Evolutionary conservation across 768 basidiomycete species (phyloP).

Genomic region (Auricularia heimuer): DNA sequence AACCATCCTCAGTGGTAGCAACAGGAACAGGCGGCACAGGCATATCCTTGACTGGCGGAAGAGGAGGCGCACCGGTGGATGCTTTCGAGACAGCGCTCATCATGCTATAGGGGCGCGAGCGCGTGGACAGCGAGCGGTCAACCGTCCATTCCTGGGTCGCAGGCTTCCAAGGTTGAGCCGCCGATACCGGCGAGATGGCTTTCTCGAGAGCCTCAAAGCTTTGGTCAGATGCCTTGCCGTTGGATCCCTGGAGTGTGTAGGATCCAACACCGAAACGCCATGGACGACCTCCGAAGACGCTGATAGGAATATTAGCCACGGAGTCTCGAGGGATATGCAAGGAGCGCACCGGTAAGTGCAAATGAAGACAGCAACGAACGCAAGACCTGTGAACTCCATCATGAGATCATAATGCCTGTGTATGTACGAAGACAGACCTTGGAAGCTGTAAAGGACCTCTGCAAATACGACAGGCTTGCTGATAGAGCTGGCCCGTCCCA

Average conservation of each 20-base stretch:
- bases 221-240: neutral
- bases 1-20: neutral
- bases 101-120: neutral
- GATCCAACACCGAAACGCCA: neutral
- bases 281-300: neutral
- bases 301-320: too few relatives aligned
- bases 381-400: neutral
- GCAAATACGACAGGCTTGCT: neutral
- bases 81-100: neutral
- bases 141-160: neutral
- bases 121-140: neutral
- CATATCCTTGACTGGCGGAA: neutral
- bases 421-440: neutral
- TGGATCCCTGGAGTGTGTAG: neutral
- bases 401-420: neutral
- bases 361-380: neutral
- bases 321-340: too few relatives aligned
- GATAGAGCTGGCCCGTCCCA: neutral
- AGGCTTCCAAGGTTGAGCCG: neutral
- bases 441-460: neutral
- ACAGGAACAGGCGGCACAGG: neutral
- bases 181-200: neutral
- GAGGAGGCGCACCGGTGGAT: neutral
- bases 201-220: slow-evolving; percentile 2
- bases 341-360: neutral